phyloP scores from a whole-genome alignment of 495 filamentous ascomycete genomes.

The Durotheca rogersii region DNA sequence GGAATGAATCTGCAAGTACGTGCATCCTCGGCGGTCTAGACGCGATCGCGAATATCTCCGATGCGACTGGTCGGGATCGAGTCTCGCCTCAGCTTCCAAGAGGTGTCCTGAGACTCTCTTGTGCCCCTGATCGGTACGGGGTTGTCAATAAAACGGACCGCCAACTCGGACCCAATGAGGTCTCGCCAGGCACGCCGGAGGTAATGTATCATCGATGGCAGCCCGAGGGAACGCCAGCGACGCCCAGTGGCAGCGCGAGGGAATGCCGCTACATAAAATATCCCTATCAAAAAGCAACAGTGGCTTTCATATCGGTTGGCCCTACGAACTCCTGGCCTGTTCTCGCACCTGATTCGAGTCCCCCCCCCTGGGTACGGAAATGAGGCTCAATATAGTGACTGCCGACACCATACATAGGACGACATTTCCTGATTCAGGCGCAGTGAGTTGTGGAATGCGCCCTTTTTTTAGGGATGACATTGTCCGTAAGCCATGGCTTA shows the following conservation, averaged over 20 bases:
- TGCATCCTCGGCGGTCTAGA: conserved; percentile 23
- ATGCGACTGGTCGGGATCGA: conserved; percentile 4
- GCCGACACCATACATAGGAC: too few species aligned
- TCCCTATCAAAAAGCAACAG: not conserved
- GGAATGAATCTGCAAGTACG: conserved; percentile 3
- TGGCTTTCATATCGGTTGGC: conserved; percentile 6
- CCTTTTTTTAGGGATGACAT: not conserved
- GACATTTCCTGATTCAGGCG: too few species aligned
- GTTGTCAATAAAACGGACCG: conserved; percentile 1
- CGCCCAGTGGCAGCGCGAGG: not conserved
- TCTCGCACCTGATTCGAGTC: conserved; percentile 18
- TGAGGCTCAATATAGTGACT: conserved; percentile 27
- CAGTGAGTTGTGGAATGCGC: conserved; percentile 14
- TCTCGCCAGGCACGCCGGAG: not conserved
- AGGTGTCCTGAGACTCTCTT: conserved; percentile 15
- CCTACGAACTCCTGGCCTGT: conserved; percentile 15
- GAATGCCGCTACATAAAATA: conserved; percentile 8
- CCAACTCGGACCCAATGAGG: conserved; percentile 14
- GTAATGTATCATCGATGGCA: not conserved
- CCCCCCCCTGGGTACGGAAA: conserved; percentile 26
- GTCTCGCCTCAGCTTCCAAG: not conserved
- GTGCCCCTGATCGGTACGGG: conserved; percentile 16
- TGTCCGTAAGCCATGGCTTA: not conserved
- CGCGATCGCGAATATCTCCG: conserved; percentile 15
- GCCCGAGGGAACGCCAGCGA: not conserved